Evolutionary conservation across 257 asterid species (phyloP).

Genomic region (Penstemon davidsonii): DNA sequence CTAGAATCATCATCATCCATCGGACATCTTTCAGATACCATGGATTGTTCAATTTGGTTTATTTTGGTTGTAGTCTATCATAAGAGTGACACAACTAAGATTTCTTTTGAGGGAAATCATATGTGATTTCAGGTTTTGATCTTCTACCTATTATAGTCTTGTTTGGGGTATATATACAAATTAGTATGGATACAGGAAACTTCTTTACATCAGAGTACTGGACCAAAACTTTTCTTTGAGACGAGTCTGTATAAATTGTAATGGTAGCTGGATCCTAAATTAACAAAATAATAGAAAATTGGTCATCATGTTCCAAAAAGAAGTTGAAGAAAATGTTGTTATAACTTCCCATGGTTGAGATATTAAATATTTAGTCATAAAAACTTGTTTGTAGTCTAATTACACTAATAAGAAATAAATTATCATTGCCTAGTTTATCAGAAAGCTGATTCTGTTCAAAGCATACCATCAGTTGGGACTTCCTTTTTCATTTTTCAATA

Average conservation of each 20-base stretch:
- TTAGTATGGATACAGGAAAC: too few relatives aligned
- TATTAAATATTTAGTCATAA: background rate
- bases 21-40: background rate
- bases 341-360: background rate
- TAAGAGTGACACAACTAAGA: conserved; percentile 2
- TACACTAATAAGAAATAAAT: background rate
- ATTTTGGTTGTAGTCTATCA: background rate
- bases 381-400: background rate
- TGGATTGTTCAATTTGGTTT: conserved; percentile 6
- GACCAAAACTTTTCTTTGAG: background rate
- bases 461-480: background rate
- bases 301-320: background rate
- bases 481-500: background rate
- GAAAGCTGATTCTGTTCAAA: background rate
- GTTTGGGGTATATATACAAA: too few relatives aligned
- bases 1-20: background rate
- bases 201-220: background rate
- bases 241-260: too few relatives aligned
- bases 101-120: conserved; percentile 1
- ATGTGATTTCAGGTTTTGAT: background rate
- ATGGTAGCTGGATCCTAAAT: too few relatives aligned
- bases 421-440: background rate
- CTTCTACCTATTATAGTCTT: too few relatives aligned
- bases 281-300: too few relatives aligned
- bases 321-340: background rate